phyloP scores from a whole-genome alignment of 2,329 filamentous ascomycete species.

The Immersiporthe knoxdaviesiana region DNA sequence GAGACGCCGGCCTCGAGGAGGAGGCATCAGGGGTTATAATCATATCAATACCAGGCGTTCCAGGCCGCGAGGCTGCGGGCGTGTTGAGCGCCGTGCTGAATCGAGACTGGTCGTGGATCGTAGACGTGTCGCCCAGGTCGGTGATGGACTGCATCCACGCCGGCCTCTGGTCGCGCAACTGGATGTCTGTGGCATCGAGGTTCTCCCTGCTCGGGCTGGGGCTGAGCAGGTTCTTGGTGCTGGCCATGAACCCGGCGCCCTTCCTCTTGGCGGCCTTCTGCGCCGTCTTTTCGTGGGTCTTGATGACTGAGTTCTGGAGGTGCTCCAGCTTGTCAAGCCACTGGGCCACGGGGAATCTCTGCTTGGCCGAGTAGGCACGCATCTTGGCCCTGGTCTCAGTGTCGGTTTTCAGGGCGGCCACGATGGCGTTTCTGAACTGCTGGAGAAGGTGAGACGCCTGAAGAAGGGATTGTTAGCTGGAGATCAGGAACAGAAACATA shows the following conservation, averaged over 20 bases:
- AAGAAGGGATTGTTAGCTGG: neutral
- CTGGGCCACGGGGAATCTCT: slow-evolving; percentile 67
- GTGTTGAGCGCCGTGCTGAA: slow-evolving; percentile 30
- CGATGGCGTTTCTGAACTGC: slow-evolving; percentile 67
- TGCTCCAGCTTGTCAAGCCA: slow-evolving; percentile 68
- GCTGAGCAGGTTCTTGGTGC: slow-evolving; percentile 28
- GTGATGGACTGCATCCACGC: slow-evolving; percentile 24
- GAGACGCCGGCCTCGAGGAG: neutral
- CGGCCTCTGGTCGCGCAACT: slow-evolving; percentile 25
- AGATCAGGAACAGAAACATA: no score
- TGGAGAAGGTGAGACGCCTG: slow-evolving; percentile 56
- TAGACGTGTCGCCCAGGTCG: slow-evolving; percentile 19
- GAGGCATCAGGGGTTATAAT: slow-evolving; percentile 7
- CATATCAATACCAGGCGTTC: slow-evolving; percentile 27
- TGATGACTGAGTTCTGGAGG: slow-evolving; percentile 60
- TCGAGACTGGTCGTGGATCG: slow-evolving; percentile 16
- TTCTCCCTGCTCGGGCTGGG: slow-evolving; percentile 29
- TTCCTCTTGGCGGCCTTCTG: slow-evolving; percentile 33
- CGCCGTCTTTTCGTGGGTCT: slow-evolving; percentile 38
- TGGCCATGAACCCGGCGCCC: slow-evolving; percentile 29
- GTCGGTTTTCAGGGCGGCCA: slow-evolving; percentile 60
- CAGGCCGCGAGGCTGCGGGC: slow-evolving; percentile 30
- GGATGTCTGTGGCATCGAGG: slow-evolving; percentile 15
- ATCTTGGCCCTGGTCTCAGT: slow-evolving; percentile 60
- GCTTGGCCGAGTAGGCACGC: slow-evolving; percentile 65